These are phyloP conservation scores for Arabidopsis arenosa DNA, from an alignment of 345 rosid genomes.

Conservation along the genomic window DNA sequence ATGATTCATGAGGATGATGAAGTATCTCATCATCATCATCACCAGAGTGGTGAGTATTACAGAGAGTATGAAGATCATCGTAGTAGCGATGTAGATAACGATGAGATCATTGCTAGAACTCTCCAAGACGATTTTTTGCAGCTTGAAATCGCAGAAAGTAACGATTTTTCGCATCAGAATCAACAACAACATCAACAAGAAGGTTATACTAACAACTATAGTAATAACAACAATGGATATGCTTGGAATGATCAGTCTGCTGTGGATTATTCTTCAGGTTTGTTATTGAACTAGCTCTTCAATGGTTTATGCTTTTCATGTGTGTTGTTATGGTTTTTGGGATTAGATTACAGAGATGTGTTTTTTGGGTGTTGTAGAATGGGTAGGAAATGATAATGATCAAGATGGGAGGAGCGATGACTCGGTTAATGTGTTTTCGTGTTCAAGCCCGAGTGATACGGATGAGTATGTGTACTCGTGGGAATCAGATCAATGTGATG, in stretches of 20 bases:
- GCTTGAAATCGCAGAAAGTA: conserved; percentile 64
- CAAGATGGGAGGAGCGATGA: conserved; percentile 61
- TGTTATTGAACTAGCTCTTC: conserved; percentile 19
- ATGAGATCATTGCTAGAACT: conserved; percentile 82
- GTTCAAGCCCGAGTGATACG: conserved; percentile 65
- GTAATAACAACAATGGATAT: conserved; percentile 32
- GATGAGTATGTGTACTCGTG: conserved; percentile 67
- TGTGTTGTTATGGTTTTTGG: conserved; percentile 1
- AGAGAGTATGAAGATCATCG: conserved; percentile 60
- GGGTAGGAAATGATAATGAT: conserved; percentile 61
- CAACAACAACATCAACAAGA: conserved; percentile 41
- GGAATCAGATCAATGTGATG: conserved; percentile 64
- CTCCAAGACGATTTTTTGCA: conserved; percentile 90
- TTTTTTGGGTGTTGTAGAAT: conserved; percentile 42
- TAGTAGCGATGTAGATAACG: conserved; percentile 65
- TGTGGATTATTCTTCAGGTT: conserved; percentile 63
- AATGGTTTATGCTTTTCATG: conserved; percentile 8
- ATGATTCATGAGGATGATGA: conserved; percentile 45
- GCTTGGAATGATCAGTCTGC: conserved; percentile 56
- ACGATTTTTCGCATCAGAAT: conserved; percentile 47
- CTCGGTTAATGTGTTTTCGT: conserved; percentile 56
- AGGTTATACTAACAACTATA: conserved; percentile 46
- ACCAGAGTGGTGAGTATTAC: conserved; percentile 48
- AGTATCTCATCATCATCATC: conserved; percentile 15
- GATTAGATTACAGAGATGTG: conserved; percentile 5